Base-by-base conservation (phyloP, 2,329 filamentous ascomycete species). In the Diaporthe velutina region DNA sequence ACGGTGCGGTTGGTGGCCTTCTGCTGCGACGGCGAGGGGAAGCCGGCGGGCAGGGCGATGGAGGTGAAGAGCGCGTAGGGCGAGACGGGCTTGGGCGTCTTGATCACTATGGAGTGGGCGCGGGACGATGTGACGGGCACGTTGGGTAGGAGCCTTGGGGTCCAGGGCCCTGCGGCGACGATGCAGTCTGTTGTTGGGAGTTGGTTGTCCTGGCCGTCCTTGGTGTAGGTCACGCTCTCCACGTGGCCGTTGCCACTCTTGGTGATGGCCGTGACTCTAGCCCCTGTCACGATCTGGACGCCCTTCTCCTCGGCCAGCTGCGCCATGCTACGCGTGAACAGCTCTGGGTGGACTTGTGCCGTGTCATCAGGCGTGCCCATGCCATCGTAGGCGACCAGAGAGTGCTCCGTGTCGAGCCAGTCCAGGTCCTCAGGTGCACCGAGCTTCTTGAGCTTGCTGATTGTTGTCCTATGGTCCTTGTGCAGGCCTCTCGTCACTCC, bases 281-380 rank as follows among this genome's bases (percentile, higher is more conserved):
- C 81, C 12, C 80, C 81, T 6, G 81, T 82, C 17, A 82, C 73
- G 57, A 95, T 86, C 19, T 89, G 88, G 79, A 85, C 89, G 2
- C 91, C 90, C 73, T 86, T 86, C 55, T 94, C 92, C 76, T 90
- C 85, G 0, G 93, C 93, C 17, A 95, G 84, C 70, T 88, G 85
- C 4, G 92, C 92, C 88, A 95, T 94, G 28, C 89, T 88, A 0
- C 90, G 93, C 0, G 94, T 95, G 81, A 95, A 96, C 9, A 92
- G 89, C 78, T 91, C 94, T 0, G 94, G 94, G 79, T 96, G 94
- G 1, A 96, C 93, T 82, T 96, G 94, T 0, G 94, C 93, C 1
- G 94, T 95, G 71, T 92, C 90, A 8, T 82, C 79, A 1, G 86
- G 86, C 0, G 92, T 91, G 22, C 81, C 82, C 77, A 83, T 83